Conservation (phyloP, 2,329 filamentous ascomycete species). For the Ophiostoma pallidulum region DNA sequence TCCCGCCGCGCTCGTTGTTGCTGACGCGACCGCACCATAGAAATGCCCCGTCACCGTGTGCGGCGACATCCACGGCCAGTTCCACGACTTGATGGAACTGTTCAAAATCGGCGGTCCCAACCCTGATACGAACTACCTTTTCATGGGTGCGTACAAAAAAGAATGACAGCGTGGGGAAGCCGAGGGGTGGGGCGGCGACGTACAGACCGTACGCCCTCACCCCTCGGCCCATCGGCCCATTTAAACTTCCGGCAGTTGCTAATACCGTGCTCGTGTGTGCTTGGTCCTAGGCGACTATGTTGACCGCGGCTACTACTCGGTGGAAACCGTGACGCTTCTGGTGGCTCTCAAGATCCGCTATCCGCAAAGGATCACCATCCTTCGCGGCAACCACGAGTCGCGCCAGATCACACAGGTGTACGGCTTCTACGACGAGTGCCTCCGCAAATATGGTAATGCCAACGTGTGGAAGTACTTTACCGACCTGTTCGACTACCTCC, state of each 20-base stretch:
- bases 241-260: too few relatives aligned
- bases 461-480: constrained; percentile 99
- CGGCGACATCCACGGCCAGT: constrained; percentile 98
- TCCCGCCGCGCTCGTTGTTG: too few relatives aligned
- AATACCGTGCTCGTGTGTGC: neutral
- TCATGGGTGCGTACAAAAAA: too few relatives aligned
- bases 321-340: constrained; percentile 94
- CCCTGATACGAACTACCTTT: constrained; percentile 97
- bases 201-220: too few relatives aligned
- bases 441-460: constrained; percentile 97
- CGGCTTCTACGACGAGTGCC: constrained; percentile 97
- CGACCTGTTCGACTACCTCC: constrained; percentile 97
- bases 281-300: constrained; percentile 84
- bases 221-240: too few relatives aligned
- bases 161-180: too few relatives aligned
- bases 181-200: too few relatives aligned
- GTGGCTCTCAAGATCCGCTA: constrained; percentile 97
- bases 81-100: constrained; percentile 97
- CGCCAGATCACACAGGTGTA: constrained; percentile 99
- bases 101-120: constrained; percentile 98
- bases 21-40: constrained; percentile 30
- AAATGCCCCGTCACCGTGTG: constrained; percentile 99
- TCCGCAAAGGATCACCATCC: constrained; percentile 93
- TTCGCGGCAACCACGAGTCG: constrained; percentile 97
- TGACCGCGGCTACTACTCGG: constrained; percentile 96